phyloP scores from a whole-genome alignment of 495 filamentous ascomycete species.

The Endocarpon pusillum region DNA sequence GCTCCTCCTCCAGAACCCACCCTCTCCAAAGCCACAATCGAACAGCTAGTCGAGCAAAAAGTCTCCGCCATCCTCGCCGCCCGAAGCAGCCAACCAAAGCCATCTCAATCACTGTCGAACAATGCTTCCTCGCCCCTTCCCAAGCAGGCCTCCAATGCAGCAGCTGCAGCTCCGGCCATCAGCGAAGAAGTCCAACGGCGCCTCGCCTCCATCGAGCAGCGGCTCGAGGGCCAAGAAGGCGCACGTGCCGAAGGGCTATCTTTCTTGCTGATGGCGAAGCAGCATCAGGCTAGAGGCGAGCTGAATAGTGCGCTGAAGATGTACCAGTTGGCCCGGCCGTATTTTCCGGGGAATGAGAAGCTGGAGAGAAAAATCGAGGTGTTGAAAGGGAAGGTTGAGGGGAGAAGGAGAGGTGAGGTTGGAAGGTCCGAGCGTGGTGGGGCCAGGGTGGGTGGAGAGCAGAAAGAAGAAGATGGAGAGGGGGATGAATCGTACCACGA shows the following conservation, averaged over 20 bases:
- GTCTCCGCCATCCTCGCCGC: slow-evolving; percentile 75
- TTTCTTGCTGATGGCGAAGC: slow-evolving; percentile 76
- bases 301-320: slow-evolving; percentile 62
- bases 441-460: background rate
- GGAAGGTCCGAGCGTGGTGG: no score
- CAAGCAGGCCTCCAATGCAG: slow-evolving; percentile 31
- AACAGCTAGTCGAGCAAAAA: slow-evolving; percentile 81
- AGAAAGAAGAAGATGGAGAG: background rate
- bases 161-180: slow-evolving; percentile 37
- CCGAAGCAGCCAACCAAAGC: slow-evolving; percentile 28
- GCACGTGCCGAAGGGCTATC: slow-evolving; percentile 62
- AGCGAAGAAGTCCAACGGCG: slow-evolving; percentile 64
- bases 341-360: slow-evolving; percentile 76
- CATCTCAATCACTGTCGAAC: no score
- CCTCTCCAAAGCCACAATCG: slow-evolving; percentile 62
- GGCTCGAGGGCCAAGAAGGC: slow-evolving; percentile 62
- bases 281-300: slow-evolving; percentile 71
- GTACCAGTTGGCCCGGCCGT: slow-evolving; percentile 69
- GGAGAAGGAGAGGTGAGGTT: slow-evolving; percentile 19
- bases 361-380: slow-evolving; percentile 58
- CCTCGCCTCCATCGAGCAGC: slow-evolving; percentile 68
- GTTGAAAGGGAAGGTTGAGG: slow-evolving; percentile 42
- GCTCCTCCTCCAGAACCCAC: slow-evolving; percentile 9
- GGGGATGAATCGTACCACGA: slow-evolving; percentile 19
- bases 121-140: no score